Conservation (phyloP, 176 grass and related monocot genomes). For the Oryza glaberrima region DNA sequence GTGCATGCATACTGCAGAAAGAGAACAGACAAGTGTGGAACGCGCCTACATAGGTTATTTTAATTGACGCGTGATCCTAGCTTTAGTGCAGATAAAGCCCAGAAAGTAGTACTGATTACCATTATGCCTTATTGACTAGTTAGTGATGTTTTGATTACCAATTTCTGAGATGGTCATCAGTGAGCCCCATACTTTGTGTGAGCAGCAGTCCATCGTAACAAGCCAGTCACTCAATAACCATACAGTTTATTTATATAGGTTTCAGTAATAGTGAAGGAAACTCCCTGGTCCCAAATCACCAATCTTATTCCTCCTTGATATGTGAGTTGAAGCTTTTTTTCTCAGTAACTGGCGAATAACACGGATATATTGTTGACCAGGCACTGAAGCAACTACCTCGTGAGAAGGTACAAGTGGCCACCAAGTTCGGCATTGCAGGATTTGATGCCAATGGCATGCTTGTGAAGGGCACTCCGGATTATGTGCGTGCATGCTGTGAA, state of each 20-base stretch:
- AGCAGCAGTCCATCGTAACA: neutral
- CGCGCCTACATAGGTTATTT: neutral
- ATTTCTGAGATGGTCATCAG: neutral
- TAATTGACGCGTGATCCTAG: neutral
- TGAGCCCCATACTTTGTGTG: neutral
- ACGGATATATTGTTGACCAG: conserved; percentile 44
- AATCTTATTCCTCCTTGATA: neutral
- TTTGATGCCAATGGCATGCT: conserved; percentile 39
- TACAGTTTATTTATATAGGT: neutral
- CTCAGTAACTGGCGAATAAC: conserved; percentile 12
- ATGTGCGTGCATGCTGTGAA: conserved; percentile 64
- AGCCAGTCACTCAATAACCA: neutral
- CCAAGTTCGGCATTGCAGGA: conserved; percentile 73
- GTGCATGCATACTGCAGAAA: neutral
- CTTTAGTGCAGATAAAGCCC: neutral
- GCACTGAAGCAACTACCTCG: conserved; percentile 67
- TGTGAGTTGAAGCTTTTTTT: conserved; percentile 1
- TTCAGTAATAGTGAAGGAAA: neutral
- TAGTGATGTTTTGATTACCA: conserved; percentile 7
- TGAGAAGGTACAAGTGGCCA: conserved; percentile 72
- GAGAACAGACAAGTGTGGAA: neutral
- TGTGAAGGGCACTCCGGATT: conserved; percentile 71
- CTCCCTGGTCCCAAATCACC: neutral
- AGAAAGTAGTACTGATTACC: neutral
- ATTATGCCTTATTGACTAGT: neutral